Percentiles rank a stretch among this genome's conserved stretches.
These are phyloP conservation scores for Ceratocystis lukuohia DNA, from an alignment of 2,329 filamentous ascomycete genomes.

Conservation along the genomic window DNA sequence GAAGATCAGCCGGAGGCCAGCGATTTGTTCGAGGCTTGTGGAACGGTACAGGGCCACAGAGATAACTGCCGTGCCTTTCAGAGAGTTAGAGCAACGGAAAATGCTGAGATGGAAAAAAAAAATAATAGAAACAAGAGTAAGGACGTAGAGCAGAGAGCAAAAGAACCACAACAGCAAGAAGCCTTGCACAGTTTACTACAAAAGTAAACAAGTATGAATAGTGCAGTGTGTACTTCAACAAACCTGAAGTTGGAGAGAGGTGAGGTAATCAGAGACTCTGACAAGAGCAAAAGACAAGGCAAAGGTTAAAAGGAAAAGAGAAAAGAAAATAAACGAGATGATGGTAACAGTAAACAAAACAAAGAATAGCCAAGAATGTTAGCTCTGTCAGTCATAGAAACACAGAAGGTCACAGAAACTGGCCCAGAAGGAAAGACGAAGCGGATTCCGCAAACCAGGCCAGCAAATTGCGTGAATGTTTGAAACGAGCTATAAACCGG, in stretches of 20 bases:
- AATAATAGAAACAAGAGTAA: background rate
- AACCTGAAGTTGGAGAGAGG: background rate
- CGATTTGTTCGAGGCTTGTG: too few species aligned
- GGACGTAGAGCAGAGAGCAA: background rate
- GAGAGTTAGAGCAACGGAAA: background rate
- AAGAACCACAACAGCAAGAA: background rate
- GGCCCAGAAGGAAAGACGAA: background rate
- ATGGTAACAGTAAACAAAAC: constrained; percentile 18
- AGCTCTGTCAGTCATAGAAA: background rate
- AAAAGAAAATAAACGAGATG: constrained; percentile 13
- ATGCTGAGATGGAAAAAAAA: too few species aligned
- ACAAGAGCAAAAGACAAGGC: constrained; percentile 18
- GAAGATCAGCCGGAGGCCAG: too few species aligned
- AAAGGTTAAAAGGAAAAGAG: constrained; percentile 10
- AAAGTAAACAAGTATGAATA: background rate
- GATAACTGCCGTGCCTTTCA: background rate
- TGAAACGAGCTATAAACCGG: background rate
- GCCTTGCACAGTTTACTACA: background rate
- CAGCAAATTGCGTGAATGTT: background rate
- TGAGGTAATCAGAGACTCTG: background rate
- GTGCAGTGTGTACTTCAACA: background rate
- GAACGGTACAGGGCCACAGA: background rate
- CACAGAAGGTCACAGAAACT: background rate
- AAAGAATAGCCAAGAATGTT: background rate
- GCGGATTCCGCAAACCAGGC: background rate